Conservation (phyloP, 108 stramenopile genomes). For the Skeletonema tropicum region DNA sequence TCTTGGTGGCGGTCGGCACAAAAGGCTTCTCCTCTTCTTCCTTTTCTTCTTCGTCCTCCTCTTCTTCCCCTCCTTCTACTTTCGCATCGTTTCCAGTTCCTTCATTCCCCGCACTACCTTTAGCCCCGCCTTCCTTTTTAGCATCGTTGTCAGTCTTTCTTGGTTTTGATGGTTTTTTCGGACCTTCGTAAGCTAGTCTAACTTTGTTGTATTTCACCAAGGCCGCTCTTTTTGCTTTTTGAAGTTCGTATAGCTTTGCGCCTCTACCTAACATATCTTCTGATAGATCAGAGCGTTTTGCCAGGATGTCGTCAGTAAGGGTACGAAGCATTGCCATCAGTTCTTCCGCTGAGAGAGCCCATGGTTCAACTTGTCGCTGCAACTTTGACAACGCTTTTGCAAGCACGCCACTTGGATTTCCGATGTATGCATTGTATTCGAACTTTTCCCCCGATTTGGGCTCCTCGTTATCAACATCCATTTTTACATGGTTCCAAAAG, state of each 20-base stretch:
- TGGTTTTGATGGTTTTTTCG: conserved; percentile 45
- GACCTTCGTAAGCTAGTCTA: conserved; percentile 64
- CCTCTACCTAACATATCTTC: conserved; percentile 61
- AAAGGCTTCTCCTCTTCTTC: conserved; percentile 18
- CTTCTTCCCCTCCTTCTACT: conserved; percentile 4
- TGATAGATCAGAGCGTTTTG: conserved; percentile 53
- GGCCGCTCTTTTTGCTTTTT: conserved; percentile 69
- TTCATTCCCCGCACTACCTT: conserved; percentile 24
- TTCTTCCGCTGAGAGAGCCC: conserved; percentile 81
- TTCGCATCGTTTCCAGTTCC: conserved; percentile 23
- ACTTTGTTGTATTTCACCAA: conserved; percentile 68
- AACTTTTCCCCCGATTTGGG: conserved; percentile 28
- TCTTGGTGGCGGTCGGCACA: conserved; percentile 61
- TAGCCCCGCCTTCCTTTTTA: conserved; percentile 22
- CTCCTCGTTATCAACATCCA: conserved; percentile 38
- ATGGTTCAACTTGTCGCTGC: conserved; percentile 60
- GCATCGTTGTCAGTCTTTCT: conserved; percentile 34
- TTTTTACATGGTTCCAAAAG: conserved; percentile 34
- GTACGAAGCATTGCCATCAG: conserved; percentile 66
- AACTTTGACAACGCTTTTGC: conserved; percentile 58
- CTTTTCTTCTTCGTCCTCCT: conserved; percentile 23
- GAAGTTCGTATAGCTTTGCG: conserved; percentile 64
- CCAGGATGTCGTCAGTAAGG: conserved; percentile 79
- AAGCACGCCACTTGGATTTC: conserved; percentile 40
- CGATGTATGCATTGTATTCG: conserved; percentile 55